phyloP scores from a whole-genome alignment of 2,329 filamentous ascomycete species.

The Curvularia sp. region DNA sequence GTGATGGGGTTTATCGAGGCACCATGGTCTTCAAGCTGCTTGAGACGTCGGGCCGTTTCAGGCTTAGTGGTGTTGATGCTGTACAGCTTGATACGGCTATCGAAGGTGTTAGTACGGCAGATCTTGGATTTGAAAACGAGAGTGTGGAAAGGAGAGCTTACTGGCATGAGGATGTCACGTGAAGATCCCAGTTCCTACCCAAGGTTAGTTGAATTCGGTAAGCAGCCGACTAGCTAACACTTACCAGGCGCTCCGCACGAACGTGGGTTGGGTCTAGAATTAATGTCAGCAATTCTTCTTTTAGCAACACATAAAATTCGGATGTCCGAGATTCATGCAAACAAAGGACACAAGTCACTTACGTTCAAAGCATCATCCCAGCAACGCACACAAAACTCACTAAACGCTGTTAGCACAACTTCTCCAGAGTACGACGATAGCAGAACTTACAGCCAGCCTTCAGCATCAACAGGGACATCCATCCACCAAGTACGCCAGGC shows the following conservation, averaged over 20 bases:
- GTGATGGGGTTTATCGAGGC: conserved; percentile 63
- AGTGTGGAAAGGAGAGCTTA: conserved; percentile 14
- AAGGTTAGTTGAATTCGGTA: conserved; percentile 14
- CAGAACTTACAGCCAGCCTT: conserved; percentile 52
- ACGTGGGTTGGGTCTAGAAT: conserved; percentile 53
- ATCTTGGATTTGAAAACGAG: too few species aligned
- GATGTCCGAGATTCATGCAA: neutral
- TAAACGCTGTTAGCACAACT: conserved; percentile 10
- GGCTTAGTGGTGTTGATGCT: conserved; percentile 65
- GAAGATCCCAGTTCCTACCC: conserved; percentile 70
- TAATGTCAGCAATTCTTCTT: conserved; percentile 16
- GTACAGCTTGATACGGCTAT: conserved; percentile 57
- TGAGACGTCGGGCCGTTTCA: conserved; percentile 59
- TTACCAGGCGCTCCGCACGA: conserved; percentile 54
- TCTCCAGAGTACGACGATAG: too few species aligned
- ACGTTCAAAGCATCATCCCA: conserved; percentile 58
- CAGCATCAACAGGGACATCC: conserved; percentile 64
- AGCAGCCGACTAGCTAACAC: conserved; percentile 15
- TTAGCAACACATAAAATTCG: neutral
- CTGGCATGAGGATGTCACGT: conserved; percentile 69
- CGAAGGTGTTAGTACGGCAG: neutral
- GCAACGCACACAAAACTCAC: conserved; percentile 53
- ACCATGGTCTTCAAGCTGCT: conserved; percentile 59
- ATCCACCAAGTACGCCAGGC: conserved; percentile 71
- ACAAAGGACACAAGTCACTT: conserved; percentile 13